phyloP scores from a whole-genome alignment of 2,329 filamentous ascomycete species.

The Shiraia sp. region DNA sequence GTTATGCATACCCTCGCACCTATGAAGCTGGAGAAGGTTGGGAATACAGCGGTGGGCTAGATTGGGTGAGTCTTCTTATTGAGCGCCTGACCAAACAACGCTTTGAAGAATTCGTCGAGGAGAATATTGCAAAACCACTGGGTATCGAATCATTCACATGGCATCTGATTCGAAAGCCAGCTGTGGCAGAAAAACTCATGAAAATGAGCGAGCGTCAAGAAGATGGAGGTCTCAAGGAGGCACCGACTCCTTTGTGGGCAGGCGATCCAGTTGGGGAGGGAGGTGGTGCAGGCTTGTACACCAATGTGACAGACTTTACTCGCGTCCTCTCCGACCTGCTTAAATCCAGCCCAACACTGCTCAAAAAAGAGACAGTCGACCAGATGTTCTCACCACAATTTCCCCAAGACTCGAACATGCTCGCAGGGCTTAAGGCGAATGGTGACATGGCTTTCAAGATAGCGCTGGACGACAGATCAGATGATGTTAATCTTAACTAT shows the following conservation, averaged over 20 bases:
- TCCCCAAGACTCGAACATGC: constrained; percentile 23
- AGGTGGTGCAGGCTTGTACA: constrained; percentile 27
- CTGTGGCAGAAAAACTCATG: constrained; percentile 21
- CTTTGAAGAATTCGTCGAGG: constrained; percentile 49
- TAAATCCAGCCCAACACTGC: constrained; percentile 16
- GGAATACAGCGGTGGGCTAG: constrained; percentile 53
- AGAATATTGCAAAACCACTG: constrained; percentile 50
- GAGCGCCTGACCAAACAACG: constrained; percentile 44
- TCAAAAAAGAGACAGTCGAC: constrained; percentile 21
- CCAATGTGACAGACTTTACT: constrained; percentile 25
- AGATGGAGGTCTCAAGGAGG: constrained; percentile 20
- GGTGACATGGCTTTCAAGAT: constrained; percentile 3
- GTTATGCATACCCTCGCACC: constrained; percentile 38
- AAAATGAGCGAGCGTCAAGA: constrained; percentile 16
- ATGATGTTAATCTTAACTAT: constrained; percentile 17
- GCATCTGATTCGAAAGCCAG: constrained; percentile 18
- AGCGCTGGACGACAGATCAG: constrained; percentile 12
- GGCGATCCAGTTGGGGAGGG: constrained; percentile 14
- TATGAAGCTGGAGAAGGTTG: constrained; percentile 50
- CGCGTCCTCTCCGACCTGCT: constrained; percentile 26
- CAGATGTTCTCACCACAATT: constrained; percentile 30
- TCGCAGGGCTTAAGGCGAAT: constrained; percentile 30
- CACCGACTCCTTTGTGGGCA: constrained; percentile 11
- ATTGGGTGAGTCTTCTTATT: constrained; percentile 55
- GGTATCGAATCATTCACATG: constrained; percentile 36